Conservation (phyloP, 140 eudicot species). For the Flaveria floridana region DNA sequence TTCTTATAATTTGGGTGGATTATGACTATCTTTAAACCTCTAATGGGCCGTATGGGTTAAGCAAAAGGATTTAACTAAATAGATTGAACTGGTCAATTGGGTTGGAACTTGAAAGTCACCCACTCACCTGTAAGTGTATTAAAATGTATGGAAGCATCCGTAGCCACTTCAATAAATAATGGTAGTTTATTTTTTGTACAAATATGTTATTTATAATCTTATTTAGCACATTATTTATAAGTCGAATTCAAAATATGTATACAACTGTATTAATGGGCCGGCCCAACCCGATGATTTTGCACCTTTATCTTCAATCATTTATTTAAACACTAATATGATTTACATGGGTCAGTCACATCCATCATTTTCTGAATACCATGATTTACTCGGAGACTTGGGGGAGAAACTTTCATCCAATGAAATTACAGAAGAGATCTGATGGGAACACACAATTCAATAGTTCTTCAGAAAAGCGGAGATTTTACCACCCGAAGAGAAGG, state of each 20-base stretch:
- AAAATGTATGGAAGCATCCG: too few relatives aligned
- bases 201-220: background rate
- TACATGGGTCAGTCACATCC: slow-evolving; percentile 59
- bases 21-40: background rate
- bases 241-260: background rate
- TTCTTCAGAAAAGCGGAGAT: slow-evolving; percentile 3
- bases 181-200: background rate
- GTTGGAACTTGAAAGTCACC: slow-evolving; percentile 8
- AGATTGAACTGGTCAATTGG: background rate
- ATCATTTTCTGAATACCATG: slow-evolving; percentile 70
- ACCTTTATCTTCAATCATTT: slow-evolving; percentile 2
- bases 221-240: background rate
- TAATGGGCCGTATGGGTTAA: slow-evolving; percentile 13
- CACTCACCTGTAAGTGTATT: background rate
- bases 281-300: background rate
- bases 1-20: slow-evolving; percentile 9
- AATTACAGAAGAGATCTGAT: slow-evolving; percentile 48
- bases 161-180: background rate
- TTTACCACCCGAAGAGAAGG: slow-evolving; percentile 25
- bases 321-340: slow-evolving; percentile 21
- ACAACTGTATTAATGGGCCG: background rate
- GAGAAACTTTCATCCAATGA: slow-evolving; percentile 61
- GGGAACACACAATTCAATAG: slow-evolving; percentile 28
- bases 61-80: slow-evolving; percentile 3
- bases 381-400: slow-evolving; percentile 78